These are phyloP conservation scores for Lentinula detonsa DNA, from an alignment of 768 basidiomycete genomes.

Conservation along the genomic window DNA sequence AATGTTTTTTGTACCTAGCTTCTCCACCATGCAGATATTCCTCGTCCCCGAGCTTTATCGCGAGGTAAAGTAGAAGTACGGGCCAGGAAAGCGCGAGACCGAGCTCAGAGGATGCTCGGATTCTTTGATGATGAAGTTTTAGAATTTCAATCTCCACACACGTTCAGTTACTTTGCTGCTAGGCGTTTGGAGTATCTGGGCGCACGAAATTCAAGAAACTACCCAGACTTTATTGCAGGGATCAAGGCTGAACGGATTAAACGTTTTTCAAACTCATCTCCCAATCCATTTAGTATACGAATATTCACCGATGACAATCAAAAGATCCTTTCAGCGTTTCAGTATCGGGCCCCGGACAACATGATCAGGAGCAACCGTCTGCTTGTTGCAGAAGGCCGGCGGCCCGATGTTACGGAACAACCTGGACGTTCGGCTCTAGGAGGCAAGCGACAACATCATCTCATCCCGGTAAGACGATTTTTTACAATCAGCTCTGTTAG, in stretches of 20 bases:
- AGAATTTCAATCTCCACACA: neutral
- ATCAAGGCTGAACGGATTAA: too few relatives aligned
- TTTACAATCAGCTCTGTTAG: neutral
- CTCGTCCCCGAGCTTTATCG: too few relatives aligned
- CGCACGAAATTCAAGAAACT: too few relatives aligned
- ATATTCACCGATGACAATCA: neutral
- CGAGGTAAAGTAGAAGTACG: too few relatives aligned
- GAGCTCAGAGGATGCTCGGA: neutral
- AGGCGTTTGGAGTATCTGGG: neutral
- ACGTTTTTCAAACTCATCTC: neutral
- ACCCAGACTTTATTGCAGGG: too few relatives aligned
- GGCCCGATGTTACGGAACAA: neutral
- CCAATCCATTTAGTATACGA: neutral
- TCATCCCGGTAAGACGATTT: neutral
- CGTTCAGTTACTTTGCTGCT: neutral
- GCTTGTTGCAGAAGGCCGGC: neutral
- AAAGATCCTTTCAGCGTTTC: neutral
- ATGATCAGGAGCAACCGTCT: neutral
- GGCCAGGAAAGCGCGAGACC: too few relatives aligned
- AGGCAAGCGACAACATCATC: neutral
- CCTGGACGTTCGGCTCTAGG: neutral
- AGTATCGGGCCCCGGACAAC: neutral
- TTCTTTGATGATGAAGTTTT: neutral
- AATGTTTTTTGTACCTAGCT: too few relatives aligned
- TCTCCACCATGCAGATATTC: too few relatives aligned